A percentile compares a stretch with the other conserved stretches of the same genome.
Conservation (phyloP, 2,329 filamentous ascomycete species). For the Claviceps monticola region DNA sequence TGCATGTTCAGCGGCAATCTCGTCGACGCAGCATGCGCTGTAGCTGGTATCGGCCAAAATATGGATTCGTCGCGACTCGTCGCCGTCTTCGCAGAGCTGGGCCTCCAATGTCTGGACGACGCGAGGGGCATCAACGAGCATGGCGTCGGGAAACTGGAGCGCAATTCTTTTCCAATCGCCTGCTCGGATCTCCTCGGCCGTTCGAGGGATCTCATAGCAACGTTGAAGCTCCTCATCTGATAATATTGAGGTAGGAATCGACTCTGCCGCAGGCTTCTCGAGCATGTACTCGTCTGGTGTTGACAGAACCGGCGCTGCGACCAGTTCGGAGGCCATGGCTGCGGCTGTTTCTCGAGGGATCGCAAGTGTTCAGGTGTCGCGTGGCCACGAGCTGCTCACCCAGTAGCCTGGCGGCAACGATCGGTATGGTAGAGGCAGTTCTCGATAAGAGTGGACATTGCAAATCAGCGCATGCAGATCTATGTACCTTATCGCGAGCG, state of each 20-base stretch:
- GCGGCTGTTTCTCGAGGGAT: neutral
- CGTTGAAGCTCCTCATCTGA: conserved; percentile 56
- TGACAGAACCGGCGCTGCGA: conserved; percentile 45
- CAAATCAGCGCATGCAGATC: no score
- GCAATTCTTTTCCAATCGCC: conserved; percentile 66
- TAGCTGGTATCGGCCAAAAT: conserved; percentile 94
- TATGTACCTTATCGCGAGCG: neutral
- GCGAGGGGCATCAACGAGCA: conserved; percentile 74
- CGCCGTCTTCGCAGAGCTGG: conserved; percentile 12
- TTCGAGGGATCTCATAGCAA: conserved; percentile 77
- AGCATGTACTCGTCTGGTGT: conserved; percentile 48
- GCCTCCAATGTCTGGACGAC: conserved; percentile 47
- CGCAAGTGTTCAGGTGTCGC: neutral
- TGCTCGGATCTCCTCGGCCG: conserved; percentile 58
- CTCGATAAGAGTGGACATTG: neutral
- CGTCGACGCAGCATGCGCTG: conserved; percentile 92
- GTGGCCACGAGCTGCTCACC: neutral
- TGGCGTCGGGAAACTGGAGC: conserved; percentile 89
- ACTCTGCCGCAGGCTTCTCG: conserved; percentile 32
- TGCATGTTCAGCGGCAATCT: conserved; percentile 89
- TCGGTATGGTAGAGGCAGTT: neutral
- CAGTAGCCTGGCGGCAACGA: neutral
- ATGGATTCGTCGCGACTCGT: conserved; percentile 39
- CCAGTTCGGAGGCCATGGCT: conserved; percentile 33
- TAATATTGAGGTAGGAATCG: conserved; percentile 18